Evolutionary conservation across 768 basidiomycete species (phyloP).

Genomic region (Mycena haematopus): DNA sequence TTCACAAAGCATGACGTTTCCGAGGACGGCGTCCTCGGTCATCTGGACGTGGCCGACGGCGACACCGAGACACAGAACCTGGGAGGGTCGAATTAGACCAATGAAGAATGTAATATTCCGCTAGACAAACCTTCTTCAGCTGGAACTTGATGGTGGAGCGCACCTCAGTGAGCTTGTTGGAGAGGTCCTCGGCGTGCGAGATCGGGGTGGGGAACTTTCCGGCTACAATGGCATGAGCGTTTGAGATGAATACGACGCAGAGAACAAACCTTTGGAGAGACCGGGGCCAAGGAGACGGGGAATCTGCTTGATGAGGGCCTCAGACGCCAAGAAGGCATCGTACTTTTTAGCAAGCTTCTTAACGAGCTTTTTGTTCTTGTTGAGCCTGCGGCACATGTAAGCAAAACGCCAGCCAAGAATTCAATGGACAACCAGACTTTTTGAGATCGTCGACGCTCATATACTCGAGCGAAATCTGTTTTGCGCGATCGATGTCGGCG

Average conservation of each 20-base stretch:
- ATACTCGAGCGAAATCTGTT: constrained; percentile 97
- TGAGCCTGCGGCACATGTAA: constrained; percentile 61
- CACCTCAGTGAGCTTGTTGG: constrained; percentile 91
- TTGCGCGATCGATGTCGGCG: constrained; percentile 97
- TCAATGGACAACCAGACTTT: constrained; percentile 57
- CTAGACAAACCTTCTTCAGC: constrained; percentile 74
- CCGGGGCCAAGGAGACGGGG: constrained; percentile 99
- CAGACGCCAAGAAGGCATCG: constrained; percentile 98
- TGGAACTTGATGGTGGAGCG: constrained; percentile 99
- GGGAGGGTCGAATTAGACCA: too few species aligned
- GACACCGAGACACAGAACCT: constrained; percentile 95
- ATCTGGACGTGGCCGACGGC: constrained; percentile 98
- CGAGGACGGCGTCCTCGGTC: constrained; percentile 96
- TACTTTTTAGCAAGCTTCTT: constrained; percentile 99
- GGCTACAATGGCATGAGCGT: constrained; percentile 51
- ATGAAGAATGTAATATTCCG: too few species aligned
- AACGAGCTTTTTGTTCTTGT: constrained; percentile 99
- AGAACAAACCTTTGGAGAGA: constrained; percentile 93
- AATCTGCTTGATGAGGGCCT: constrained; percentile 98
- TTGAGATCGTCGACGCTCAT: constrained; percentile 99
- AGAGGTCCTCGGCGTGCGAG: constrained; percentile 88
- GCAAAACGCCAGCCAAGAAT: background rate
- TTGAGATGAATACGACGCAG: background rate
- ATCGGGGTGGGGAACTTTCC: constrained; percentile 99
- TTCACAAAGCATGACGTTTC: constrained; percentile 96